Evolutionary conservation across 2,329 filamentous ascomycete species (phyloP), one percentile per base, ranked within the genome.

Genomic region (Colletotrichum lupini): DNA sequence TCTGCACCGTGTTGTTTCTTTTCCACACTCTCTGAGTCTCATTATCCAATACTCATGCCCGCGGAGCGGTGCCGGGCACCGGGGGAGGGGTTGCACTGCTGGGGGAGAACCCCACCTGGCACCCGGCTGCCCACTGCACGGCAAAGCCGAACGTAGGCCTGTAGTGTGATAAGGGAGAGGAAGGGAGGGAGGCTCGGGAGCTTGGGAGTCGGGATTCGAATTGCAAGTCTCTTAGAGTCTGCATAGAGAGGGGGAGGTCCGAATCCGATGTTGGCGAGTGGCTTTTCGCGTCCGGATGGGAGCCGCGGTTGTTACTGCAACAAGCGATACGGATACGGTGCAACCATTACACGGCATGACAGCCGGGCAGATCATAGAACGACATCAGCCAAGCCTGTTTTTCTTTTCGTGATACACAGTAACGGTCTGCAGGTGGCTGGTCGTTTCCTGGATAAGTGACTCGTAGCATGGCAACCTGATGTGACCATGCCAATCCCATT

Each of bases 41-140:
- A 53, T 46, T 42, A 28, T 60, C 61, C 61, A 56, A 60, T 46
- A 16, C 59, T 32, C 62, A 56, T 62, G 35, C 35, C 35, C 12
- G 58, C 59, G 65, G 32, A 69, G 32, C 69, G 59, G 32, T 52
- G 30, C 58, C 32, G 42, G 58, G 14, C 42, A 35, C 32, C 30
- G 24, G 37, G 28, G 32, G 42, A 22, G 58, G 53, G 68, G 64
- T 56, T 42, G 14, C 56, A 57, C 32, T 14, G 49, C 35, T 32
- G 65, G 28, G 28, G 49, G 55, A 49, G 46, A 42, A 42, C 46
- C 14, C 52, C 19, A 37, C 37, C 37, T 42, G 37, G 37, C 37
- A 42, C 56, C 75, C 82, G 76, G 72, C 79, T 70, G 78, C 80
- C 77, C 66, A 82, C 80, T 73, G 84, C 77, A 82, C 76, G 78